phyloP scores from a whole-genome alignment of 495 filamentous ascomycete species.

The Endocarpon pusillum region DNA sequence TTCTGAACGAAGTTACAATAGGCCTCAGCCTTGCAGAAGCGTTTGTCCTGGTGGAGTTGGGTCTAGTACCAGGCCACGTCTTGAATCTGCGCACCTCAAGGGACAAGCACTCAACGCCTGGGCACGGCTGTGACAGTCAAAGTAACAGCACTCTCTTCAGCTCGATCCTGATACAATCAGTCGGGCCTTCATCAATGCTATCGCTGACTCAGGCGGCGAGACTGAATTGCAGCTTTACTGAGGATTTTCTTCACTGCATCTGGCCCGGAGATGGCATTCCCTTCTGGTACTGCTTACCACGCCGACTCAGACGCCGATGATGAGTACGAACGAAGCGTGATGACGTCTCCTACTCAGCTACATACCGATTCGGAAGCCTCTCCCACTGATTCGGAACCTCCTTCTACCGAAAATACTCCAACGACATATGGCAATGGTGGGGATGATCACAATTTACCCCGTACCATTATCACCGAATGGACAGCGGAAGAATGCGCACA shows the following conservation, averaged over 20 bases:
- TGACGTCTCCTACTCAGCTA: conserved; percentile 51
- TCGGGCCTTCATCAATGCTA: neutral
- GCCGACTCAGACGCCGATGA: conserved; percentile 87
- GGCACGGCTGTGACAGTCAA: too few relatives aligned
- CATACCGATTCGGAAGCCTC: conserved; percentile 64
- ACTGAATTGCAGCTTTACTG: neutral
- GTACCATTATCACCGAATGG: conserved; percentile 77
- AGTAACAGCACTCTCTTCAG: too few relatives aligned
- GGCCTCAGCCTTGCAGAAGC: too few relatives aligned
- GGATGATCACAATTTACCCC: conserved; percentile 50
- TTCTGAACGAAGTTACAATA: too few relatives aligned
- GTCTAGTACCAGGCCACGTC: too few relatives aligned
- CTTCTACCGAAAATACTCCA: conserved; percentile 72
- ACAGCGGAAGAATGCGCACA: conserved; percentile 73
- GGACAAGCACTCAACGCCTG: too few relatives aligned
- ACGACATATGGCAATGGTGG: conserved; percentile 61
- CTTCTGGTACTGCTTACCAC: conserved; percentile 32
- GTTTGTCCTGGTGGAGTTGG: too few relatives aligned
- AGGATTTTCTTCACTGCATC: too few relatives aligned
- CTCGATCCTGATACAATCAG: neutral
- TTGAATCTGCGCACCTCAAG: too few relatives aligned
- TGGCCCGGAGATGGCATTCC: neutral
- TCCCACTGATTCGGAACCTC: conserved; percentile 64
- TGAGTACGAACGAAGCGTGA: conserved; percentile 74
- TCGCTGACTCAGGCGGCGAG: neutral